Percentiles rank a stretch among this genome's conserved stretches.
phyloP scores from a whole-genome alignment of 805 yeast genomes.

The Jamesozyma lodderae region DNA sequence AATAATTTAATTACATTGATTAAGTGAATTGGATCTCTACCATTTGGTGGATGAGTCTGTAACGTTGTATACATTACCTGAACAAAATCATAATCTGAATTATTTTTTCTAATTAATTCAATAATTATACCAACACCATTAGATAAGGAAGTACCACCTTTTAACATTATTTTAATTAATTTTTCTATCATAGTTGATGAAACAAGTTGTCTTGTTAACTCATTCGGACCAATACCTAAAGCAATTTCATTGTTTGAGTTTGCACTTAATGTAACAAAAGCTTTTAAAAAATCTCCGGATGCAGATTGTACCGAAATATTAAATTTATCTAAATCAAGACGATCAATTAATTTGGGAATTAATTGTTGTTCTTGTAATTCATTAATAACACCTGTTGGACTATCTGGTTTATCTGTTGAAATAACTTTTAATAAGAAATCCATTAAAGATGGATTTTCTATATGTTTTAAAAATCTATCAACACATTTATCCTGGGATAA shows the following conservation, averaged over 20 bases:
- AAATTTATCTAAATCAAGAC: slow-evolving; percentile 47
- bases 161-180: slow-evolving; percentile 67
- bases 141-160: slow-evolving; percentile 77
- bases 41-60: slow-evolving; percentile 85
- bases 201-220: slow-evolving; percentile 81
- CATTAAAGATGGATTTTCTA: slow-evolving; percentile 90
- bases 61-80: slow-evolving; percentile 74
- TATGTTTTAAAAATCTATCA: slow-evolving; percentile 69
- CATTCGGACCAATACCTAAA: slow-evolving; percentile 93
- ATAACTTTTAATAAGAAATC: slow-evolving; percentile 83
- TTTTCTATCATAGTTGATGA: slow-evolving; percentile 57
- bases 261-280: slow-evolving; percentile 86
- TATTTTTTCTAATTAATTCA: slow-evolving; percentile 88
- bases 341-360: slow-evolving; percentile 62
- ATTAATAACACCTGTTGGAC: slow-evolving; percentile 79
- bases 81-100: slow-evolving; percentile 85
- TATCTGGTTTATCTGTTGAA: slow-evolving; percentile 85
- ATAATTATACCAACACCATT: slow-evolving; percentile 92
- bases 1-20: slow-evolving; percentile 77
- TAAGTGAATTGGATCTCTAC: slow-evolving; percentile 83
- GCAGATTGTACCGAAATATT: slow-evolving; percentile 76
- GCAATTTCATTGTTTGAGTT: slow-evolving; percentile 81
- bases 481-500: slow-evolving; percentile 59
- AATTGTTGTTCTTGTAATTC: slow-evolving; percentile 62
- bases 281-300: slow-evolving; percentile 89